These are phyloP conservation scores for Lagenidium sp. DNA, from an alignment of 352 stramenopile genomes.

Conservation along the genomic window DNA sequence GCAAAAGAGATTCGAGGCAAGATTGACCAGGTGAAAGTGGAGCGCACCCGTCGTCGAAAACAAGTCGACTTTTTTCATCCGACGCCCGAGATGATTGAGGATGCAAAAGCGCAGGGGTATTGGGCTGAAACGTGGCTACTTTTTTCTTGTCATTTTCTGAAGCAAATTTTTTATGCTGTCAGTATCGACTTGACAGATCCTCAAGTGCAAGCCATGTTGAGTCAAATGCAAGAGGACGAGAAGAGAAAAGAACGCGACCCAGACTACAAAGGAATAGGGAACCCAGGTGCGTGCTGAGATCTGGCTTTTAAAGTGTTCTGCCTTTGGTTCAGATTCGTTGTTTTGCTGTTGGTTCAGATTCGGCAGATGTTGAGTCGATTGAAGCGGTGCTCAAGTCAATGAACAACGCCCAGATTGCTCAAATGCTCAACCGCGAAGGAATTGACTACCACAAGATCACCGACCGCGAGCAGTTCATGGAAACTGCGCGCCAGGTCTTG, in stretches of 20 bases:
- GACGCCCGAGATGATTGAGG: conserved; percentile 64
- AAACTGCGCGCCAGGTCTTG: conserved; percentile 61
- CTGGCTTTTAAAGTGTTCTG: no score
- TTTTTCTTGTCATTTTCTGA: not conserved
- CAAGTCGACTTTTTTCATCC: conserved; percentile 73
- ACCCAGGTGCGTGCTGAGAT: conserved; percentile 10
- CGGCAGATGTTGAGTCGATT: conserved; percentile 31
- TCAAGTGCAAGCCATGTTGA: conserved; percentile 70
- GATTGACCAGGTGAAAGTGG: conserved; percentile 39
- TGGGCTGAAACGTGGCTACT: not conserved
- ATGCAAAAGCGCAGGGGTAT: conserved; percentile 69
- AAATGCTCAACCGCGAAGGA: conserved; percentile 48
- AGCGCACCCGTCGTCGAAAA: conserved; percentile 35
- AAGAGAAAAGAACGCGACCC: conserved; percentile 18
- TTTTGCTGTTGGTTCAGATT: no score
- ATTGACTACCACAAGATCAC: conserved; percentile 74
- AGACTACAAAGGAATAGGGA: conserved; percentile 8
- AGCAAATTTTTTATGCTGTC: not conserved
- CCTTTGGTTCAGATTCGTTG: no score
- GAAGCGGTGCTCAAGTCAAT: conserved; percentile 68
- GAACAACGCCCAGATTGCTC: conserved; percentile 57
- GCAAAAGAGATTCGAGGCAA: conserved; percentile 57
- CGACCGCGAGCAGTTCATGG: conserved; percentile 63
- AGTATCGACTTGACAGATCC: conserved; percentile 74
- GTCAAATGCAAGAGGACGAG: conserved; percentile 72